Base-by-base conservation (phyloP, 169 alveolate genomes). In the Plasmodium billcollinsi region DNA sequence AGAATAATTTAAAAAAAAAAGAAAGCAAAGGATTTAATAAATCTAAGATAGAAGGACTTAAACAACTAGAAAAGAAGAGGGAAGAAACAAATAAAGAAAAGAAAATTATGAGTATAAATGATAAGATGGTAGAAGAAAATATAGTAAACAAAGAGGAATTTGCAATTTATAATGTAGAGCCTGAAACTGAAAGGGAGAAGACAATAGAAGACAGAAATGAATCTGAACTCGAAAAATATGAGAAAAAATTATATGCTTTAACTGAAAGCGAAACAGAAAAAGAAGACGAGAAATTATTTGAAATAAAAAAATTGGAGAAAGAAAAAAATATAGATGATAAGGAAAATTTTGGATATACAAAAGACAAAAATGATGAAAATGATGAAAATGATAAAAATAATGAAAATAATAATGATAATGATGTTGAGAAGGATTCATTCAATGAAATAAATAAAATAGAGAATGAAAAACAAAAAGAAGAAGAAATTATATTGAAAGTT, bases 11-110 rank as follows among this genome's bases (percentile, higher is more conserved):
- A 18, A 80, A 80, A 69, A 45, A 47, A 80, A 71, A 66, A 26
- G 62, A 66, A 45, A 39, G 14, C 11, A n/a, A 45, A 56, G 20
- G 11, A 9, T 49, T 26, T 11, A 80, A 52, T 80, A 66, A 33
- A 54, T 39, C 39, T 5, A 26, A 50, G 49, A 52, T 8, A 15
- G 73, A 63, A 29, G 26, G 47, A 59, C 21, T 47, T 24, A 71
- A 63, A 18, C 56, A 66, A 56, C 21, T n/a, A 8, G 62, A 71
- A 21, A 63, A 33, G 59, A 26, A 20, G 47, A 50, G 45, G 14
- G 73, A 59, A 63, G 65, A 59, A 59, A 21, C 47, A 11, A 39
- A 56, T 50, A 69, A 80, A 39, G 90, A 67, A 69, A 20, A 80
- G 47, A 39, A 21, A 3, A 45, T 52, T 14, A 71, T 26, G 70